Base-by-base conservation (phyloP, 768 basidiomycete species). In the Cantharellus anzutake region DNA sequence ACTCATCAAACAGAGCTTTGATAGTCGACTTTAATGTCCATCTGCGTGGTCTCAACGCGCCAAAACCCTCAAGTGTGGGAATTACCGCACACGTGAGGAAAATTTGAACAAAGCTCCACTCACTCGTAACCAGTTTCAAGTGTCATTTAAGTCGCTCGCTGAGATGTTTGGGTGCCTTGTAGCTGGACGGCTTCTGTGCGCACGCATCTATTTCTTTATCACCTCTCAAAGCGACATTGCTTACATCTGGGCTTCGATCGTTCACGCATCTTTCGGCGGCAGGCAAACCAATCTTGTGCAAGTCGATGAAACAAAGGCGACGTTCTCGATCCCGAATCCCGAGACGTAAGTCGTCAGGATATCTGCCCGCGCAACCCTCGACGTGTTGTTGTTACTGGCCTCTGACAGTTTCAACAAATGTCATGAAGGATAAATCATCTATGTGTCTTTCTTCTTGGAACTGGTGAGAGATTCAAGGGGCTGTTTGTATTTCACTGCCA, bases 401-500 rank as follows among this genome's bases (percentile, higher is more conserved):
- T 48, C 44, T 48, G 44, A 48, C 44, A 29, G 11, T 11, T 37
- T 55, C 7, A 11, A 37, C 35, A 14, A 37, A 7, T 11, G 11
- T 11, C 11, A 84, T 55, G 11, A 11, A 55, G 52, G 7, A 55
- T 92, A 63, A 91, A 92, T 66, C 89, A 93, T 66, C 70, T 92
- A 51, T 86, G 84, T 55, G 85, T 93, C 2, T 92, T 91, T 69
- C 70, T 93, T 11, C 69, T 87, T 3, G 89, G 88, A 51, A 83
- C 83, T 52, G 76, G 87, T 86, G 63, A 51, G 64, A 60, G 35
- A 37, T 44, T 37, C 52, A 0, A 11, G 11, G 29, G 11, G 44
- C 11, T 48, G 44, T 48, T 11, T 52, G 4, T 14, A 61, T 61
- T 16, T n/a, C 48, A 59, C 5, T 16, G 14, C n/a, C 61, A 56